Base-by-base conservation (phyloP, 495 filamentous ascomycete genomes). In the Opeltia flavorubescens region DNA sequence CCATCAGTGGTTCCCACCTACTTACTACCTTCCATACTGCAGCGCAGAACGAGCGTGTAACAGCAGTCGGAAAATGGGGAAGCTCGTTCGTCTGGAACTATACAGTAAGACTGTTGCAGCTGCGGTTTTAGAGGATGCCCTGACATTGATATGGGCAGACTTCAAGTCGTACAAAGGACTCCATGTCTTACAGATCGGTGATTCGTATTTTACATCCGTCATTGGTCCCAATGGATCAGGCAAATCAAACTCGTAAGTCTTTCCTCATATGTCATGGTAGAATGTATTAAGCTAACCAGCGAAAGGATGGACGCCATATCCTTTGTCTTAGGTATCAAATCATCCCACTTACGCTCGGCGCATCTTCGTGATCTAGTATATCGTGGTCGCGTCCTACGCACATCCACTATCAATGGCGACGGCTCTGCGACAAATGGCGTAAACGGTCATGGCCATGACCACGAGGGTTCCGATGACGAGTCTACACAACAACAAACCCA, bases 161-260 rank as follows among this genome's bases (percentile, higher is more conserved):
- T 98, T 96, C 82, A 96, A 98, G 68, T 95, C 89, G 59, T 99
- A 99, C 73, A 94, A 94, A 64, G 89, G 82, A 26, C 93, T 94
- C 54, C 91, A 99, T 64, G 75, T 73, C 30, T 77, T 99, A 21
- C 73, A 93, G n/a, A 89, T 99, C 53, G 93, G 91, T 59, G 89
- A 99, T 69, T 89, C 86, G 4, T 96, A 95, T 60, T 99, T 99
- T 62, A 99, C 91, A 35, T 99, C 91, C 24, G 95, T 99, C 59
- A 95, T 99, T 58, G 91, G 91, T 15, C 91, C 91, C 55, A 99
- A 99, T 84, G 91, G 91, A 66, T 96, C 93, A 40, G 91, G 91
- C 26, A 99, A 99, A 66, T 96, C 93, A n/a, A 99, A 99, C 61
- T 95, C 89, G 88, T 94, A 65, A 61, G 82, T 34, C 13, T 17